Evolutionary conservation across 2,329 filamentous ascomycete genomes (phyloP), one percentile per base, ranked within the genome.

Genomic region (Verruconis gallopava): DNA sequence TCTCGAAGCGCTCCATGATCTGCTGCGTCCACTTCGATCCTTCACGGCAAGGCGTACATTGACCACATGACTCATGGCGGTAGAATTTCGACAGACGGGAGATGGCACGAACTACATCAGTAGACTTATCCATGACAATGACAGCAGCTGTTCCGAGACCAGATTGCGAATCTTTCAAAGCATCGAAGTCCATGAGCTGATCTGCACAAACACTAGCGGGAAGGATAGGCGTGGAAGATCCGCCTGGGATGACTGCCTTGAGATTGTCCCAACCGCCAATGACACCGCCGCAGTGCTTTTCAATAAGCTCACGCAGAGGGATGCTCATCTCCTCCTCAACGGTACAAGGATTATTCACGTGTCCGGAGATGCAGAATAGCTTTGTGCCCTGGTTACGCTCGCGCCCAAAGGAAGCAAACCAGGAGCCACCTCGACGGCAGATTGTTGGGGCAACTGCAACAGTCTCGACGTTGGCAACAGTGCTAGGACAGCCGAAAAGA

Each of bases 291-390:
- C 91, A 96, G 75, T 98, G 91, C 69, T 85, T 91, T 49, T 98
- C 91, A 55, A 98, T 96, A 49, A 98, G 77, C 65, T 98, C 91
- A 35, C 84, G 81, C 46, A 98, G 77, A 34, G 91, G 82, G 52
- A 98, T 98, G 40, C 85, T 93, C 91, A 98, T 98, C 68, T 98
- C 91, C 68, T 98, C 91, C 65, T 98, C 91, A 47, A 98, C 91
- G 1, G 91, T 96, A 63, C 77, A 85, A 42, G 91, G 91, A 71
- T 96, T 93, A 75, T 98, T 98, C 69, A 98, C 91, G 63, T 96
- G 85, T 20, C 91, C 91, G 42, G 89, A 96, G 61, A 98, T 96
- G 64, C 88, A 95, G 72, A 82, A 98, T 33, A 98, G 81, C 73
- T 98, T 98, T 50, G 91, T 98, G 55, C 91, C 91, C 54, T 85